Evolutionary conservation across 1,139 yeast genomes (phyloP), one percentile per base, ranked within the genome.

Genomic region (Sugiyamaella paludigena): DNA sequence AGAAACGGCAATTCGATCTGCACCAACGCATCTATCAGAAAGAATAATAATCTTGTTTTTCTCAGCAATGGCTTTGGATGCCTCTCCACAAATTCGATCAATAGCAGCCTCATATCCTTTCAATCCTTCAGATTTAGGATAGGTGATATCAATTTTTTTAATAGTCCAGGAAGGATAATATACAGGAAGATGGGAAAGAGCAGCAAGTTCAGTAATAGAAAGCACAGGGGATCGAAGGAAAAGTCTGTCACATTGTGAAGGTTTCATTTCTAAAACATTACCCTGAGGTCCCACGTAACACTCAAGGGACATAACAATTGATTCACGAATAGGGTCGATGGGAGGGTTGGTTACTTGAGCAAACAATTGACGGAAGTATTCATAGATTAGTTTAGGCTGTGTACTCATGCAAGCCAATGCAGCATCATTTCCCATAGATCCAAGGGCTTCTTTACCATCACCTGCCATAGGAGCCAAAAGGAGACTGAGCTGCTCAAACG

Each of bases 321-420:
- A 83, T 72, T 92, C 98, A 69, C 98, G 84, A 61, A 92, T 92
- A 45, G 98, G 98, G 69, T 92, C 98, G 65, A 92, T 92, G 50
- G 98, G 98, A 53, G 98, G 98, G 71, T 92, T 92, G 37, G 98
- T 92, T 50, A 92, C 98, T 73, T 92, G 98, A 36, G 98, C 98
- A 71, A 92, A 92, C 63, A 92, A 78, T 70, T 92, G 96, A 65
- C 96, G 84, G 77, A 92, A 92, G 73, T 92, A 92, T 65, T 92
- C 98, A 68, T 86, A 92, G 58, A 88, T 75, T 58, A 92, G 74
- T 60, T 85, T 85, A 43, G 98, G 98, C 70, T 89, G 95, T 65
- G 87, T 92, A 42, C 96, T 85, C 58, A 92, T 74, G 72, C 98
- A 92, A 1, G 98, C 98, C 59, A 92, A 77, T n/a, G 98, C 95